Base-by-base conservation (phyloP, 331 rosid species). In the Dryas integrifolia region DNA sequence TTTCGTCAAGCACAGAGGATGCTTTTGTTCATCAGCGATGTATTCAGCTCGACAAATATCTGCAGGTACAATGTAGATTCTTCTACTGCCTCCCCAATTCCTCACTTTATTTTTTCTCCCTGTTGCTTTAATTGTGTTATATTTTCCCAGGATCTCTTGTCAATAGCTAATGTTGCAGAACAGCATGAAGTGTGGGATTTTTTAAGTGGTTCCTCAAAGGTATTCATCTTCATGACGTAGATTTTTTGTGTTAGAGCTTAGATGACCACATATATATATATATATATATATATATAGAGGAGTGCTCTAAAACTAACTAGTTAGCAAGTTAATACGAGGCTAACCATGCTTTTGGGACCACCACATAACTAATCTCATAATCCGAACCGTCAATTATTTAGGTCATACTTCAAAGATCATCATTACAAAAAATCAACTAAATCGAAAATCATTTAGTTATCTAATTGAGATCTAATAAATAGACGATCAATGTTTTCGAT, bases 181-280 rank as follows among this genome's bases (percentile, higher is more conserved):
- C 98, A 85, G 67, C 99, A 87, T 78, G 99, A 95, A 88, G 96
- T 95, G 64, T 92, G 93, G 98, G 99, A 95, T 69, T 95, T 95
- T 80, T 83, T 95, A 67, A 92, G 99, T 80, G 81, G 46, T 86
- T 87, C 98, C 16, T 95, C 99, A 40, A 90, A 95, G 98, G 99
- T 95, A 76, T 69, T 76, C 45, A 53, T 81, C 50, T 72, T 74
- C 76, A 67, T 81, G 35, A 43, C 64, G 40, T 72, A 5, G 38
- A 60, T 30, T 58, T 73, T 81, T 58, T 16, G 73, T 72, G 48
- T 64, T 67, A 41, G 56, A 55, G 45, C 52, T 71, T 41, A 63
- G 40, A 69, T 59, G 70, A 69, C 39, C 41, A 35, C 13, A 40
- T 35, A 1, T 21, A 5, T 12, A 0, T 59, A 18, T 18, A 18